Percentiles rank a stretch among this genome's conserved stretches.
These are phyloP conservation scores for Xylaria polymorpha DNA, from an alignment of 2,329 filamentous ascomycete species.

Conservation along the genomic window DNA sequence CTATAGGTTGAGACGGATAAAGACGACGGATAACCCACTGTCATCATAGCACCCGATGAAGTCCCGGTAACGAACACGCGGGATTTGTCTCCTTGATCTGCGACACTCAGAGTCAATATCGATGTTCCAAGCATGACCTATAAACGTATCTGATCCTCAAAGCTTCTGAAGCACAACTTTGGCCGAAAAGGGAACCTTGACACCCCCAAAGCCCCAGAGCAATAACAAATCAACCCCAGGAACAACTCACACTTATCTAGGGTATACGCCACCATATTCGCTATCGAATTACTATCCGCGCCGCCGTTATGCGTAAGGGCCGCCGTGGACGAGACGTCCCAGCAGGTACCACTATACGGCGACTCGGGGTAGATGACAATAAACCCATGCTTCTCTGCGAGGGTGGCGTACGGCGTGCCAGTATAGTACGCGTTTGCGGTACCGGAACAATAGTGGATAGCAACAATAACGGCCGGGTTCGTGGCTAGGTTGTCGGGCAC, in stretches of 20 bases:
- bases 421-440: constrained; percentile 61
- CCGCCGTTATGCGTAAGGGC: constrained; percentile 67
- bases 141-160: background rate
- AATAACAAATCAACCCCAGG: background rate
- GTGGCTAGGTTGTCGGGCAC: constrained; percentile 51
- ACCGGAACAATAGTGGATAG: constrained; percentile 66
- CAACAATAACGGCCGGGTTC: constrained; percentile 62
- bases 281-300: constrained; percentile 66
- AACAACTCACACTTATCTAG: constrained; percentile 54
- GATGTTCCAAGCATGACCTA: background rate
- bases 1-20: background rate
- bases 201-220: background rate
- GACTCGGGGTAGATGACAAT: constrained; percentile 67
- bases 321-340: constrained; percentile 60
- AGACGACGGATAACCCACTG: constrained; percentile 45
- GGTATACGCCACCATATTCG: constrained; percentile 69
- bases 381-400: constrained; percentile 56
- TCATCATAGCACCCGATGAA: constrained; percentile 64
- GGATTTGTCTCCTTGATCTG: constrained; percentile 59
- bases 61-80: constrained; percentile 66
- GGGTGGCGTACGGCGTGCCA: constrained; percentile 60
- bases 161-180: background rate
- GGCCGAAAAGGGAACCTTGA: background rate
- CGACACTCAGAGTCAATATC: background rate
- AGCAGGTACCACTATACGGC: constrained; percentile 62